A percentile compares a stretch with the other conserved stretches of the same genome.
These are phyloP conservation scores for Limtongia smithiae DNA, from an alignment of 805 yeast species.

Conservation along the genomic window DNA sequence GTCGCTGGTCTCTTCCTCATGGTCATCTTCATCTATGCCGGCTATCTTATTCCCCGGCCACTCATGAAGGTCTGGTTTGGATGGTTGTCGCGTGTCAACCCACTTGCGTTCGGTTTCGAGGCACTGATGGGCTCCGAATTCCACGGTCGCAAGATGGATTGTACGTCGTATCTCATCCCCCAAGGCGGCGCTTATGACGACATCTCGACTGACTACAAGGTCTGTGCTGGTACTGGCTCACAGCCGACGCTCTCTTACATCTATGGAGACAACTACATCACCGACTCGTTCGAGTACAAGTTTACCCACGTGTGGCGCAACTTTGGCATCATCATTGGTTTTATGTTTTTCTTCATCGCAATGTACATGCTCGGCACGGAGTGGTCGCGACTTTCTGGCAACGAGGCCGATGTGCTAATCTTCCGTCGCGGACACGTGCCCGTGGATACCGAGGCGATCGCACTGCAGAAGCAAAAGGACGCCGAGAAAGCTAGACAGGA, in stretches of 20 bases:
- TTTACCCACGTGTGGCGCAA: slow-evolving; percentile 75
- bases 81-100: slow-evolving; percentile 60
- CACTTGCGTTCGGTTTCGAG: slow-evolving; percentile 59
- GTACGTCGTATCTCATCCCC: slow-evolving; percentile 52
- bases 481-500: slow-evolving; percentile 18
- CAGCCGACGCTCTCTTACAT: slow-evolving; percentile 50
- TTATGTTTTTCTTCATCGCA: slow-evolving; percentile 40
- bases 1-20: slow-evolving; percentile 46
- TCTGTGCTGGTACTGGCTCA: slow-evolving; percentile 63
- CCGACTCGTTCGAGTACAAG: slow-evolving; percentile 47
- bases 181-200: slow-evolving; percentile 52
- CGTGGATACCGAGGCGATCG: not conserved
- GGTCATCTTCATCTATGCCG: slow-evolving; percentile 44
- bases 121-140: slow-evolving; percentile 64
- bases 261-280: slow-evolving; percentile 57
- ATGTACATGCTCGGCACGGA: slow-evolving; percentile 38
- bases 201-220: slow-evolving; percentile 39
- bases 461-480: slow-evolving; percentile 7
- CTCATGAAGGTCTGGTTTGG: slow-evolving; percentile 69
- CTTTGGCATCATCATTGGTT: slow-evolving; percentile 62
- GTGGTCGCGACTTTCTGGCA: slow-evolving; percentile 34
- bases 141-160: slow-evolving; percentile 51
- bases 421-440: slow-evolving; percentile 23
- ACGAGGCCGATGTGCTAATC: slow-evolving; percentile 36
- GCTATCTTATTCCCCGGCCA: slow-evolving; percentile 49